Base-by-base conservation (phyloP, 768 basidiomycete genomes). In the Amanita polypyramis region DNA sequence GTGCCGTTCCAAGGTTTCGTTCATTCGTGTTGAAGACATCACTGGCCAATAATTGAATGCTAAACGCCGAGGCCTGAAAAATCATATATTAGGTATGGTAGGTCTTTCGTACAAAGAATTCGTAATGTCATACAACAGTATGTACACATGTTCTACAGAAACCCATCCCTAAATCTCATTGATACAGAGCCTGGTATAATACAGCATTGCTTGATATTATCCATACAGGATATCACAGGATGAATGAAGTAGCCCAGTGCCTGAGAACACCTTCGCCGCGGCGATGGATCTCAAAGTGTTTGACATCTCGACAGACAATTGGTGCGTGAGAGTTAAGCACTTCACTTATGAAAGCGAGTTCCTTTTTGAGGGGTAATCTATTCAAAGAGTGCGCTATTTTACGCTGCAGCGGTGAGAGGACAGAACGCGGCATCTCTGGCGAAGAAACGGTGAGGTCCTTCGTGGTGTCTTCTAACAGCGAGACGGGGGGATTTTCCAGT, bases 161-260 rank as follows among this genome's bases (percentile, higher is more conserved):
- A 7, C 7, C 3, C 25, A 27, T 3, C 25, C 25, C 25, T 7
- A 7, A 27, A 27, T 27, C 25, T n/a, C 30, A 12, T 19, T 17
- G 17, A 20, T 33, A 14, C 43, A 45, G 33, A 20, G 32, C 14
- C 29, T 17, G 11, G 23, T 42, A 17, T 44, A 27, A 34, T 45
- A n/a, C 25, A 27, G 25, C 25, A 27, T 27, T 27, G 25, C 25
- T 7, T 7, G 25, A 3, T 4, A 7, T 7, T 27, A 25, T 33
- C 12, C 17, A 21, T 9, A 39, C 19, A 14, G 17, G 5, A 27
- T 33, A 6, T 33, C 41, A 69, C 43, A 70, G 44, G 52, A 62
- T 54, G 25, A 87, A 80, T 19, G 74, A 67, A 50, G 76, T 72
- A 7, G 82, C 83, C 82, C 84, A 85, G 60, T 88, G 83, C 51